Conservation (phyloP, 2,329 filamentous ascomycete genomes). For the Mariannaea elegans region DNA sequence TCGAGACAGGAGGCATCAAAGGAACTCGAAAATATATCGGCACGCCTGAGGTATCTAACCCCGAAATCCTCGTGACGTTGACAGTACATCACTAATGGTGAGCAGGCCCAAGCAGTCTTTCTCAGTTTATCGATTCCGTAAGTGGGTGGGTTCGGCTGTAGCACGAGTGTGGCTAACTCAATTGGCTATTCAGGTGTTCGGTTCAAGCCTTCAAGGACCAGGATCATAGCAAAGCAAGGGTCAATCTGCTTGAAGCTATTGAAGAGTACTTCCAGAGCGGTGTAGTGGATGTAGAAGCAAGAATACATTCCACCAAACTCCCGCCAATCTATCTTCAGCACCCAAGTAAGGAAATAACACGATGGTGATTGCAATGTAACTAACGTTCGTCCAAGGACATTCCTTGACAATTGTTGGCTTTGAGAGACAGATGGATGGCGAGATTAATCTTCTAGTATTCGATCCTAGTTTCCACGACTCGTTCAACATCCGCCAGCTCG, state of each 20-base stretch:
- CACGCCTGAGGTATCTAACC: constrained; percentile 76
- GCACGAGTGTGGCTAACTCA: constrained; percentile 3
- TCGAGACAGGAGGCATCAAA: constrained; percentile 86
- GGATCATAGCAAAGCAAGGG: constrained; percentile 54
- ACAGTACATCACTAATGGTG: neutral
- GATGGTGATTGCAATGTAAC: neutral
- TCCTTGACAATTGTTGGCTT: constrained; percentile 91
- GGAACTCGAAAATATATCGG: constrained; percentile 97
- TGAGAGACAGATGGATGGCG: constrained; percentile 72
- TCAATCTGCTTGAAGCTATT: constrained; percentile 71
- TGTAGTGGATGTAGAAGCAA: constrained; percentile 47
- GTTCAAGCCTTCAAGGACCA: constrained; percentile 67
- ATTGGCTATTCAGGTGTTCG: constrained; percentile 59
- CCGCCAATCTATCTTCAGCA: constrained; percentile 94
- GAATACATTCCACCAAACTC: constrained; percentile 75
- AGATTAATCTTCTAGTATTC: constrained; percentile 80
- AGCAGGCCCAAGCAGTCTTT: constrained; percentile 81
- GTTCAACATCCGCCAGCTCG: constrained; percentile 66
- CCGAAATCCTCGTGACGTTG: too few relatives aligned
- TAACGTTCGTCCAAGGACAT: constrained; percentile 65
- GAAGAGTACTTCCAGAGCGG: constrained; percentile 78
- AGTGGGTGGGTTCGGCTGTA: constrained; percentile 37
- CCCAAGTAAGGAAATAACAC: constrained; percentile 58
- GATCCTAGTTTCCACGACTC: constrained; percentile 85
- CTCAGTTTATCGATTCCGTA: constrained; percentile 72